Percentiles rank a stretch among this genome's conserved stretches.
Conservation (phyloP, 2,329 filamentous ascomycete genomes). For the Colletotrichum tanaceti region DNA sequence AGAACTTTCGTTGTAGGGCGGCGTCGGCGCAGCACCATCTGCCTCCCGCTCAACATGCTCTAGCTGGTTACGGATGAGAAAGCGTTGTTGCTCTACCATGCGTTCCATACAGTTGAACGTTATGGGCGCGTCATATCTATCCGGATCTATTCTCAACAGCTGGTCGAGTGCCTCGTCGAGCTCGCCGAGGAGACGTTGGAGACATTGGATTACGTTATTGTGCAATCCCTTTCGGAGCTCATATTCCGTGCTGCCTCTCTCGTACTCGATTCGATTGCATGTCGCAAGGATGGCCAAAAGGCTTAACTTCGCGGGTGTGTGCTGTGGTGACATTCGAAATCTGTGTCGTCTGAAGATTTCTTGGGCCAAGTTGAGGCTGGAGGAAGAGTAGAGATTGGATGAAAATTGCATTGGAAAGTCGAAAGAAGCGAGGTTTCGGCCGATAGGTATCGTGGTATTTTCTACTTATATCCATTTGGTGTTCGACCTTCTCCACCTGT, state of each 20-base stretch:
- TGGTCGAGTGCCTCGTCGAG: not conserved
- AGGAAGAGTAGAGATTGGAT: not conserved
- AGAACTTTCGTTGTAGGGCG: not conserved
- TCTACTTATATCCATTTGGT: not conserved
- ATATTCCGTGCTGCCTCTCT: constrained; percentile 20
- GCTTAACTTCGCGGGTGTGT: not conserved
- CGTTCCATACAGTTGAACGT: not conserved
- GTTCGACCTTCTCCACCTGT: not conserved
- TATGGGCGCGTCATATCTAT: not conserved
- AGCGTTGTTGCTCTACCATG: constrained; percentile 15
- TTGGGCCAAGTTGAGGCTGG: not conserved
- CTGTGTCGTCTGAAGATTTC: not conserved
- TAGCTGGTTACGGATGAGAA: constrained; percentile 15
- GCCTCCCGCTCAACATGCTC: constrained; percentile 2
- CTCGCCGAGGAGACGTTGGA: constrained; percentile 11
- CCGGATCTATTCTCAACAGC: not conserved
- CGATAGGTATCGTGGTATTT: not conserved
- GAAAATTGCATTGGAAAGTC: not conserved
- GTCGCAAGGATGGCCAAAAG: constrained; percentile 5
- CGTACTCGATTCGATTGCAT: constrained; percentile 22
- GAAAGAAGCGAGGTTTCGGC: not conserved
- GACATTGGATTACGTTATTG: not conserved
- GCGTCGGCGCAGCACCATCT: not conserved
- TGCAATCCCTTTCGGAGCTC: not conserved
- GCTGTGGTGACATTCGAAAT: not conserved